Evolutionary conservation across 164 flowering plant species (phyloP), one percentile per base, ranked within the genome.

Genomic region (Dillenia suffruticosa): DNA sequence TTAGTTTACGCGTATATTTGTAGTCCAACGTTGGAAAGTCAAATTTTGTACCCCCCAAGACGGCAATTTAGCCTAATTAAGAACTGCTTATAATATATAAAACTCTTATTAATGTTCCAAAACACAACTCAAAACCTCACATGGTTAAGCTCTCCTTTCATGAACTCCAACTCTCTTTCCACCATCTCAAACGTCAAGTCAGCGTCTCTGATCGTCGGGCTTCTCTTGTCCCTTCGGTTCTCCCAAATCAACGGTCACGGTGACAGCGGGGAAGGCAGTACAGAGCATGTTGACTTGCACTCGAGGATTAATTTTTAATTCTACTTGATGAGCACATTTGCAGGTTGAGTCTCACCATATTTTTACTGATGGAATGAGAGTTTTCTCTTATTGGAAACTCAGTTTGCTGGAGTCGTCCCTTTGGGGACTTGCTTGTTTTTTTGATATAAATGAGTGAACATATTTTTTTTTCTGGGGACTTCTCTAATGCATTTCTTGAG

Each of bases 331-430:
- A 69, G 69, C 72, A 88, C 95, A 1, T 90, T 92, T 51, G 78
- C 70, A 1, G 89, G 85, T 7, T 96, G 96, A 0, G 72, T 92
- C 10, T 89, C 95, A 2, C 95, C 98, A 1, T 88, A 88, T 65
- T 90, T 88, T 55, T 82, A 55, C 65, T 45, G 85, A 55, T 92
- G 96, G 96, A 86, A 90, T 65, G 93, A 86, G 67, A 72, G 63
- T 48, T 88, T 92, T 68, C 86, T 92, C 2, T 67, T 86, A 0
- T 45, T 88, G 56, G 98, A 96, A 0, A 90, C 95, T 10, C 96
- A 88, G 61, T 90, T 92, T 51, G 90, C 96, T 3, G 98, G 84
- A 2, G 98, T 96, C 11, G 86, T 92, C 43, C 90, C 90, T 55
- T 66, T 90, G 55, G 93, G 81, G 10, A 19, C 22, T 19, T 19